A percentile compares a stretch with the other conserved stretches of the same genome.
Evolutionary conservation across 2,329 filamentous ascomycete genomes (phyloP).

Genomic region (Pezicula radicicola): DNA sequence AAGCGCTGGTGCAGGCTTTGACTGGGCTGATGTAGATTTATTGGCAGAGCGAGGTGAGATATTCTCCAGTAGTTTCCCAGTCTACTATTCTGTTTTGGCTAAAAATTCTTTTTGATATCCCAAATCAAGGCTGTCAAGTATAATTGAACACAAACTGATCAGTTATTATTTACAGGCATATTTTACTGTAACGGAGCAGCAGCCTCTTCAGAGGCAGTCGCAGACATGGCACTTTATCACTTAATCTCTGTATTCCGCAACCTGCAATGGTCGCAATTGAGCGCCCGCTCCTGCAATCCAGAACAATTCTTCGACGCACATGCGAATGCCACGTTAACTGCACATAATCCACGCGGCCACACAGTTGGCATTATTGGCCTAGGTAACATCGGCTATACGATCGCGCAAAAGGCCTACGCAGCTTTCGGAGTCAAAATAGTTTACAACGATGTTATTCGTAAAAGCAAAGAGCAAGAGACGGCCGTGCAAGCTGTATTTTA

Average conservation of each 20-base stretch:
- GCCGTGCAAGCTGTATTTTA: slow-evolving; percentile 51
- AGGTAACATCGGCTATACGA: slow-evolving; percentile 61
- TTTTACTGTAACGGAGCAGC: slow-evolving; percentile 41
- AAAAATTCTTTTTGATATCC: slow-evolving; percentile 52
- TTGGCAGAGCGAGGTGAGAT: slow-evolving; percentile 51
- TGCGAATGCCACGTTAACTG: slow-evolving; percentile 51
- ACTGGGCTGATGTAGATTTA: slow-evolving; percentile 59
- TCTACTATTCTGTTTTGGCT: not conserved
- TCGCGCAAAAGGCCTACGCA: slow-evolving; percentile 54
- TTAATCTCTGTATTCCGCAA: slow-evolving; percentile 68
- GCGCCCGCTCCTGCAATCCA: slow-evolving; percentile 15
- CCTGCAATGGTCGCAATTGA: slow-evolving; percentile 50
- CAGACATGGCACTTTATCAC: slow-evolving; percentile 68
- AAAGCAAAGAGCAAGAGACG: slow-evolving; percentile 27
- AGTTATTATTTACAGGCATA: slow-evolving; percentile 1
- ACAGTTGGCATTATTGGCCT: slow-evolving; percentile 66
- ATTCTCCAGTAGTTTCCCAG: not conserved
- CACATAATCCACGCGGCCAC: slow-evolving; percentile 61
- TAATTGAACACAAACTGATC: not conserved
- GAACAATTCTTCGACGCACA: slow-evolving; percentile 55
- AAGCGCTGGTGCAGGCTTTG: slow-evolving; percentile 59
- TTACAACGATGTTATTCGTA: slow-evolving; percentile 56
- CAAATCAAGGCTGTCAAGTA: slow-evolving; percentile 52
- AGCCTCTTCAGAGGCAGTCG: slow-evolving; percentile 69
- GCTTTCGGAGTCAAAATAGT: slow-evolving; percentile 66